Evolutionary conservation across 257 asterid genomes (phyloP).

Genomic region (Solanum okadae): DNA sequence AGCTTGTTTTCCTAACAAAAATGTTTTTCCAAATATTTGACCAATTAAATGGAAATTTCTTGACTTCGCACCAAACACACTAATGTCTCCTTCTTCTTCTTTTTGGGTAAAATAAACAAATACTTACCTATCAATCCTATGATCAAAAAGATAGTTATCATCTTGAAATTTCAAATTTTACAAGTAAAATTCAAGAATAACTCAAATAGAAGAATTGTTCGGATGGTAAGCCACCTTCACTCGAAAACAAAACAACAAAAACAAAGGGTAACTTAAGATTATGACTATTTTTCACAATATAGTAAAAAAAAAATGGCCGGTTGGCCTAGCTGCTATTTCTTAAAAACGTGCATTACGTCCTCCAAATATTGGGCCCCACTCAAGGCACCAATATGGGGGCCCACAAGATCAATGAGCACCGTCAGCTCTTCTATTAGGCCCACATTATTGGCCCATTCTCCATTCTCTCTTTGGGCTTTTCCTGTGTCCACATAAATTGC

Average conservation of each 20-base stretch:
- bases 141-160: neutral
- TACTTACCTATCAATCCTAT: neutral
- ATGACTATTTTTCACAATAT: neutral
- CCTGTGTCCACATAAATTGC: neutral
- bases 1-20: no score
- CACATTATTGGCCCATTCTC: neutral
- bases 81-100: neutral
- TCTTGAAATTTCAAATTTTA: neutral
- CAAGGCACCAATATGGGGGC: neutral
- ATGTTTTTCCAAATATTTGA: no score
- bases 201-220: neutral
- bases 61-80: neutral
- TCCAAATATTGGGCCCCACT: neutral
- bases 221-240: no score
- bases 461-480: neutral
- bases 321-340: neutral
- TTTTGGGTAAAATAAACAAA: neutral
- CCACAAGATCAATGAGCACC: neutral
- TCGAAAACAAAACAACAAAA: no score
- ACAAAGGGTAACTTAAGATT: neutral
- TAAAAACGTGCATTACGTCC: neutral
- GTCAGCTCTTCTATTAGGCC: neutral
- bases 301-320: neutral
- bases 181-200: neutral
- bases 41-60: neutral